Percentiles rank a stretch among this genome's conserved stretches.
Conservation (phyloP, 2,329 filamentous ascomycete species). For the Pseudodiploospora longispora region DNA sequence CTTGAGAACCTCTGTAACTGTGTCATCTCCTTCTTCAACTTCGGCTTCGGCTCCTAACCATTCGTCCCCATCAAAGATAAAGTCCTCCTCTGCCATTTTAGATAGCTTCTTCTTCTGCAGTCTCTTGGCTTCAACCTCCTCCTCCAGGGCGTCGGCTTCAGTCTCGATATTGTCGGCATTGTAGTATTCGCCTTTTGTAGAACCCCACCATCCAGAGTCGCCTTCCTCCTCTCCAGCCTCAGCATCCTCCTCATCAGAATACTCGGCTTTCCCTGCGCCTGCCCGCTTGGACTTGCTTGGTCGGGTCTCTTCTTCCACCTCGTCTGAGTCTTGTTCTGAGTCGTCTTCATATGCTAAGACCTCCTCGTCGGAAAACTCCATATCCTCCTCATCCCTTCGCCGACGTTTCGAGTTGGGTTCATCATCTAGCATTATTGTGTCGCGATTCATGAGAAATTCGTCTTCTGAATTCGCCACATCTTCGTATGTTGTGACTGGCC, state of each 20-base stretch:
- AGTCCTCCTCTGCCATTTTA: conserved; percentile 85
- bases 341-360: conserved; percentile 42
- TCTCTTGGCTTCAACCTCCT: conserved; percentile 82
- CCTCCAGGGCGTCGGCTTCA: conserved; percentile 67
- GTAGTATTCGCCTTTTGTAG: conserved; percentile 86
- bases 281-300: conserved; percentile 10
- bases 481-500: conserved; percentile 56
- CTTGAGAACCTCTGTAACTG: conserved; percentile 81
- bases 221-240: conserved; percentile 42
- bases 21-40: conserved; percentile 43
- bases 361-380: conserved; percentile 57
- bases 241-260: conserved; percentile 50
- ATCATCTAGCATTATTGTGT: conserved; percentile 81
- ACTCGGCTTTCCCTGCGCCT: conserved; percentile 23
- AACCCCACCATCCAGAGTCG: conserved; percentile 72
- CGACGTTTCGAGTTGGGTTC: conserved; percentile 69
- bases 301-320: conserved; percentile 30
- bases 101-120: conserved; percentile 86
- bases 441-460: conserved; percentile 80
- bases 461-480: conserved; percentile 92
- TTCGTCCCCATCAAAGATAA: conserved; percentile 83
- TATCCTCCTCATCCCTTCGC: conserved; percentile 62
- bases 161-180: conserved; percentile 68
- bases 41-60: conserved; percentile 59
- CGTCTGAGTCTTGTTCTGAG: conserved; percentile 37